A percentile compares a stretch with the other conserved stretches of the same genome.
Evolutionary conservation across 2,329 filamentous ascomycete species (phyloP).

Genomic region (Ceratocystis diversiconidia): DNA sequence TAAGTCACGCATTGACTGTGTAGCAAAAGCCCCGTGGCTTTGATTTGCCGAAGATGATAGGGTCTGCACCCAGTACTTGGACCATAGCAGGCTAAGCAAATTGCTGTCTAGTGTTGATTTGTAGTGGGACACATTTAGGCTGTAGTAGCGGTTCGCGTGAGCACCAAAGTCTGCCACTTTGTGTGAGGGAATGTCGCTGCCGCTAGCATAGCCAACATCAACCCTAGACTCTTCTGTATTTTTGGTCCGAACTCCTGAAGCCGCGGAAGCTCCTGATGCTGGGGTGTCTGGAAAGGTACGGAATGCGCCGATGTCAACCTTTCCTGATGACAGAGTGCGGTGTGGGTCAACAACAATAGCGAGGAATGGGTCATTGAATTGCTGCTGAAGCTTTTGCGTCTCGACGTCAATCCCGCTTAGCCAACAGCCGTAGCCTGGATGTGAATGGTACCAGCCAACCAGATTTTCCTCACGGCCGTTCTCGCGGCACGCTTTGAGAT

Average conservation of each 20-base stretch:
- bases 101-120: constrained; percentile 83
- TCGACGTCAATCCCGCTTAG: constrained; percentile 87
- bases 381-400: constrained; percentile 76
- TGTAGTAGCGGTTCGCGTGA: constrained; percentile 80
- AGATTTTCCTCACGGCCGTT: constrained; percentile 74
- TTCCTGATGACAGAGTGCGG: constrained; percentile 83
- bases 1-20: constrained; percentile 81
- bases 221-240: neutral
- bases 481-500: constrained; percentile 61
- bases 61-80: constrained; percentile 98
- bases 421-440: constrained; percentile 98
- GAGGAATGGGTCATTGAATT: constrained; percentile 77
- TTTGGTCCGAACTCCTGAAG: neutral
- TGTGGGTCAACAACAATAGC: constrained; percentile 95
- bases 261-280: neutral
- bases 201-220: constrained; percentile 3
- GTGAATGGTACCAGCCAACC: constrained; percentile 95
- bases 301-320: constrained; percentile 95
- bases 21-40: constrained; percentile 78
- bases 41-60: constrained; percentile 69
- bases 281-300: constrained; percentile 60
- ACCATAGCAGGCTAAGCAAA: constrained; percentile 82
- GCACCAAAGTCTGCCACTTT: constrained; percentile 95
- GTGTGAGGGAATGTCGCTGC: constrained; percentile 59
- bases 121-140: constrained; percentile 82